Conservation (phyloP, 164 flowering plant genomes). For the Berberis vulgaris region DNA sequence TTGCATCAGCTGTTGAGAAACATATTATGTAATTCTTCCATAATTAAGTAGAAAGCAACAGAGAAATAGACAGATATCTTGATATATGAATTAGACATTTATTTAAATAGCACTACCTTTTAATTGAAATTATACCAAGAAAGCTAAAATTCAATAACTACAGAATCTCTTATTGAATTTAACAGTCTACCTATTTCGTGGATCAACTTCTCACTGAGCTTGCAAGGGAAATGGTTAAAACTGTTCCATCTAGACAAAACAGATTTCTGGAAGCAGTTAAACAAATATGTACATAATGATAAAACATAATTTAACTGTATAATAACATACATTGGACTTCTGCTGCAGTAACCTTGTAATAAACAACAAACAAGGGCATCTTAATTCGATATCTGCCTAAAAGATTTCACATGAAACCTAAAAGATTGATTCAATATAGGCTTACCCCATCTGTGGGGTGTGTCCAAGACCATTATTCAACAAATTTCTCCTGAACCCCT, state of each 20-base stretch:
- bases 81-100: background rate
- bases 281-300: background rate
- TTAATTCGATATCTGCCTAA: background rate
- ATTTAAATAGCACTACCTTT: too few species aligned
- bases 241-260: constrained; percentile 22
- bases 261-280: background rate
- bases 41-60: background rate
- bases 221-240: constrained; percentile 24
- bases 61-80: background rate
- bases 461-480: constrained; percentile 18
- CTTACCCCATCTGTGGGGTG: constrained; percentile 7
- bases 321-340: too few species aligned
- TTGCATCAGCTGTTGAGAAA: constrained; percentile 44
- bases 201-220: constrained; percentile 18
- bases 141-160: too few species aligned
- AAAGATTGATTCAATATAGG: background rate
- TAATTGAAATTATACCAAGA: too few species aligned
- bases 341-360: background rate
- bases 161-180: background rate
- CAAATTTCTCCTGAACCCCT: constrained; percentile 4
- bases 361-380: too few species aligned
- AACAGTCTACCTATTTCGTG: constrained; percentile 13
- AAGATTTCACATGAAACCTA: background rate
- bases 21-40: background rate
- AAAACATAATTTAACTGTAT: too few species aligned